Base-by-base conservation (phyloP, 495 filamentous ascomycete species). In the Jackrogersella multiformis region DNA sequence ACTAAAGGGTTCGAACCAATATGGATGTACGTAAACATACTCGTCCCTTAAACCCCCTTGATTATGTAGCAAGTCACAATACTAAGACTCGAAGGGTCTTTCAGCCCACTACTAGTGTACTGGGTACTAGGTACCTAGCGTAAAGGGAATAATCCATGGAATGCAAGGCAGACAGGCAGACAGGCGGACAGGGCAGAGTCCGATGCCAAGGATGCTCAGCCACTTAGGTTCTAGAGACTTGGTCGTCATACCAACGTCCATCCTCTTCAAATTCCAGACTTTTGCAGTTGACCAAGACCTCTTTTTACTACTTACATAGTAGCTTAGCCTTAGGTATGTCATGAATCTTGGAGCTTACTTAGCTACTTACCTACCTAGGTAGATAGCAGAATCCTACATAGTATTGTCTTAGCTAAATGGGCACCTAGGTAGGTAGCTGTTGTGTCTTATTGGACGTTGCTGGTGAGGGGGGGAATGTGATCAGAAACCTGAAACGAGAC, bases 141-240 rank as follows among this genome's bases (percentile, higher is more conserved):
- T 20, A 13, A 15, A 52, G 63, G 39, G 55, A 60, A 64, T 16
- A 35, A 64, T 52, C 59, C 67, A 36, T 52, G 51, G 30, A 35
- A 45, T 20, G 32, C 30, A n/a, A 36, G 60, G 60, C 57, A 51
- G 24, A 42, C 30, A 32, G 46, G 35, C 35, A 34, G 23, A 24
- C 26, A 53, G 48, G 55, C 45, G 23, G 44, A 53, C 54, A 45
- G 36, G 62, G 55, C 48, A 35, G 28, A 60, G 10, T 16, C 20
- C 51, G 24, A 57, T 45, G 67, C 67, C 61, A 70, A 70, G 67
- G 61, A 28, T 24, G 52, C 67, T 70, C 34, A 70, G 67, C 67
- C 67, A 60, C 67, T 54, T 21, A 18, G 23, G 54, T 39, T 28
- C 13, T 51, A 21, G 46, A 63, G 39, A 28, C 32, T n/a, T 18